Conservation (phyloP, 169 alveolate species). For the Plasmodium inui region DNA sequence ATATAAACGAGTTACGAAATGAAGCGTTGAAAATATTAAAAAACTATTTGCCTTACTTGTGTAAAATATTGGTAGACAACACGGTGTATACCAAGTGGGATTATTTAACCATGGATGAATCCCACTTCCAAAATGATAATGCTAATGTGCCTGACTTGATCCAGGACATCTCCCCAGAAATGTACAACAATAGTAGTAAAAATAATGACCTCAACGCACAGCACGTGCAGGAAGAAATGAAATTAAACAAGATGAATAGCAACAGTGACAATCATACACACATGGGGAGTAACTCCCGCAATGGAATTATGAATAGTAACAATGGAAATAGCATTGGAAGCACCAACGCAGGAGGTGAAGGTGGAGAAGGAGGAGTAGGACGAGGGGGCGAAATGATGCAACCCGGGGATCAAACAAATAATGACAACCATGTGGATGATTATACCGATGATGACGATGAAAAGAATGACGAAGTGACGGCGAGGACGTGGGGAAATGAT, state of each 20-base stretch:
- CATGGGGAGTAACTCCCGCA: neutral
- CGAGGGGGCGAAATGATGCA: neutral
- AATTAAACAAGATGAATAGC: constrained; percentile 40
- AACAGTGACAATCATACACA: constrained; percentile 75
- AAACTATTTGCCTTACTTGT: constrained; percentile 74
- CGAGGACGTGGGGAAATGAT: constrained; percentile 90
- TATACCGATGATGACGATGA: constrained; percentile 21
- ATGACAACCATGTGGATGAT: neutral
- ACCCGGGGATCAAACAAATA: neutral
- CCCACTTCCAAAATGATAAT: constrained; percentile 91
- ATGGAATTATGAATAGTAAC: constrained; percentile 2
- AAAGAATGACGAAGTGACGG: constrained; percentile 83
- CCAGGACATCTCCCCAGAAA: constrained; percentile 87
- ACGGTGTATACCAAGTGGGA: constrained; percentile 90
- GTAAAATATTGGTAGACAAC: constrained; percentile 82
- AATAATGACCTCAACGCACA: constrained; percentile 46
- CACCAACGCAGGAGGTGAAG: neutral
- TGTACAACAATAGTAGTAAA: constrained; percentile 82
- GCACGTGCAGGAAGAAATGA: constrained; percentile 35
- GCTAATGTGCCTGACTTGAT: constrained; percentile 87
- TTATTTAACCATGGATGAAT: constrained; percentile 90
- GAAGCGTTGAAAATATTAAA: constrained; percentile 64
- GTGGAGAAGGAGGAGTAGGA: too few species aligned
- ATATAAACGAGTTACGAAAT: constrained; percentile 72
- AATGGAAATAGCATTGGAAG: constrained; percentile 10